Conservation (phyloP, 2,329 filamentous ascomycete genomes). For the Fusarium hostae region DNA sequence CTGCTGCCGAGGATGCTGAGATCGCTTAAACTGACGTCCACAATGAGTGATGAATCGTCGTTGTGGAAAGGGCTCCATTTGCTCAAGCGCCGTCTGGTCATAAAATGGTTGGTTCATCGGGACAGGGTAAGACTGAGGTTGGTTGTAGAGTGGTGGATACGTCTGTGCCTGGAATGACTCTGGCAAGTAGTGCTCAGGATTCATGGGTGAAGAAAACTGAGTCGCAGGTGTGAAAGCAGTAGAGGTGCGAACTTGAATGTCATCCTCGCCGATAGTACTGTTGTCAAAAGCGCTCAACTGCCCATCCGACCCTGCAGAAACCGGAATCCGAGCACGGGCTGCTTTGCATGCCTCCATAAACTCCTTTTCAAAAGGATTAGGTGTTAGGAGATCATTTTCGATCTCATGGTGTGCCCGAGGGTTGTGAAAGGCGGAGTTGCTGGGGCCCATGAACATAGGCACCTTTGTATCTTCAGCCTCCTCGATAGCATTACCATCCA, state of each 20-base stretch:
- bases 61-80: not conserved
- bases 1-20: not conserved
- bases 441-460: not conserved
- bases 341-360: not conserved
- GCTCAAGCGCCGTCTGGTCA: not conserved
- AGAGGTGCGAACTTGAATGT: not conserved
- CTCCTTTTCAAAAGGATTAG: not conserved
- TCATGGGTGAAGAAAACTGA: not conserved
- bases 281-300: not conserved
- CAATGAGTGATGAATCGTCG: not conserved
- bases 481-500: not conserved
- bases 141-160: not conserved
- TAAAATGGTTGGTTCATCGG: not conserved
- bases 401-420: not conserved
- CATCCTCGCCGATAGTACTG: not conserved
- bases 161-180: not conserved
- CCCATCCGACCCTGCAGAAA: not conserved
- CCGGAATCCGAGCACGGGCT: not conserved
- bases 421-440: not conserved
- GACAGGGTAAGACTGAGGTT: not conserved
- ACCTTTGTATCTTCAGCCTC: not conserved
- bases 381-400: not conserved
- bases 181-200: not conserved
- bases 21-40: too few relatives aligned
- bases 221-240: not conserved